phyloP scores from a whole-genome alignment of 495 filamentous ascomycete species.

The Talaromyces proteolyticus region DNA sequence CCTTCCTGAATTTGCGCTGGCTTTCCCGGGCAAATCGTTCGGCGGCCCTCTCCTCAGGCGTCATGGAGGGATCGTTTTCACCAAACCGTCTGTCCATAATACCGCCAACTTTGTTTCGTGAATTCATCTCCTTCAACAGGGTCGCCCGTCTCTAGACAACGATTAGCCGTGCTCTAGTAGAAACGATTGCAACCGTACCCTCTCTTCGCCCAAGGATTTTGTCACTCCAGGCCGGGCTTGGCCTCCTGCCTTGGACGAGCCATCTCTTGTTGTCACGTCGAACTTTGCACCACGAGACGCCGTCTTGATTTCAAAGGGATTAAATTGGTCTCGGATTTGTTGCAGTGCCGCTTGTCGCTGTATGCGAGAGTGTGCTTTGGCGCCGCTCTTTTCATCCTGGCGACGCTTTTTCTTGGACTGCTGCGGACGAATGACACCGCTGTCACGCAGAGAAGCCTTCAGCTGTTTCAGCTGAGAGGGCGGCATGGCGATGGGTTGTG shows the following conservation, averaged over 20 bases:
- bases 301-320: conserved; percentile 89
- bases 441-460: conserved; percentile 79
- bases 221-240: conserved; percentile 70
- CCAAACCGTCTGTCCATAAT: conserved; percentile 92
- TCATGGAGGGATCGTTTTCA: conserved; percentile 91
- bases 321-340: conserved; percentile 88
- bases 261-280: conserved; percentile 58
- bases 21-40: conserved; percentile 87
- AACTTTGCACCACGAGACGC: conserved; percentile 67
- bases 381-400: conserved; percentile 59
- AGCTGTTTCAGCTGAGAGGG: conserved; percentile 95
- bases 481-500: conserved; percentile 66
- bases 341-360: conserved; percentile 68
- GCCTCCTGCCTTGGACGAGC: conserved; percentile 42
- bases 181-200: conserved; percentile 44
- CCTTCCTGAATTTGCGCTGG: conserved; percentile 62
- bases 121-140: conserved; percentile 78
- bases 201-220: conserved; percentile 83
- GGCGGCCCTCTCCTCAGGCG: conserved; percentile 86
- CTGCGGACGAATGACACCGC: conserved; percentile 81
- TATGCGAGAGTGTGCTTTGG: conserved; percentile 55
- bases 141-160: conserved; percentile 66
- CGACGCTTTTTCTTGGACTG: conserved; percentile 88
- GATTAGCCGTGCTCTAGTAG: conserved; percentile 2
- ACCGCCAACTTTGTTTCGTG: conserved; percentile 82